phyloP scores from a whole-genome alignment of 257 asterid genomes.

The Penstemon eatonii region DNA sequence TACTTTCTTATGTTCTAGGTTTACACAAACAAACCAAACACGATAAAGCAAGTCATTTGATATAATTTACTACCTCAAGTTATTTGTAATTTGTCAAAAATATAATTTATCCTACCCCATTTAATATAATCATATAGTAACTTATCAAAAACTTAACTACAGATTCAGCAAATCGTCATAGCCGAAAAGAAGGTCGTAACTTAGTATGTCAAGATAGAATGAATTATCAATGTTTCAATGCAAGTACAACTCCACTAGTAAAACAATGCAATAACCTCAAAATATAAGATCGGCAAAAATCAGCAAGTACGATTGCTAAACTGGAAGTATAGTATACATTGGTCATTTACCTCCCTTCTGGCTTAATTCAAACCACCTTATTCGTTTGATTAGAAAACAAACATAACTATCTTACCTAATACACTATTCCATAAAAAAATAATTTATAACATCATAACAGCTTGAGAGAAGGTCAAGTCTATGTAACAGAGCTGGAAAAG shows the following conservation, averaged over 20 bases:
- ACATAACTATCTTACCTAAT: not conserved
- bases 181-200: not conserved
- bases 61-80: not conserved
- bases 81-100: not conserved
- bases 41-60: not conserved
- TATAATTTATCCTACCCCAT: not conserved
- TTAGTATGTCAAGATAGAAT: not conserved
- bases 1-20: too few relatives aligned
- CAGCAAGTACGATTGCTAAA: not conserved
- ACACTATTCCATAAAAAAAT: not conserved
- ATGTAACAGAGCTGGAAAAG: not conserved
- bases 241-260: not conserved
- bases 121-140: not conserved
- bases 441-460: not conserved
- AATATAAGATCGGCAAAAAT: not conserved
- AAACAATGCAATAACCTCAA: not conserved
- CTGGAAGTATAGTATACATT: not conserved
- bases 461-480: not conserved
- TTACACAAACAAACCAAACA: too few relatives aligned
- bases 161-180: not conserved
- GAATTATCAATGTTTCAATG: not conserved
- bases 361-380: not conserved
- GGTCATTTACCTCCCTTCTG: not conserved
- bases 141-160: not conserved
- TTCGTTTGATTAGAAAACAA: not conserved